Evolutionary conservation across 768 basidiomycete genomes (phyloP).

Genomic region (Kwoniella shandongensis): DNA sequence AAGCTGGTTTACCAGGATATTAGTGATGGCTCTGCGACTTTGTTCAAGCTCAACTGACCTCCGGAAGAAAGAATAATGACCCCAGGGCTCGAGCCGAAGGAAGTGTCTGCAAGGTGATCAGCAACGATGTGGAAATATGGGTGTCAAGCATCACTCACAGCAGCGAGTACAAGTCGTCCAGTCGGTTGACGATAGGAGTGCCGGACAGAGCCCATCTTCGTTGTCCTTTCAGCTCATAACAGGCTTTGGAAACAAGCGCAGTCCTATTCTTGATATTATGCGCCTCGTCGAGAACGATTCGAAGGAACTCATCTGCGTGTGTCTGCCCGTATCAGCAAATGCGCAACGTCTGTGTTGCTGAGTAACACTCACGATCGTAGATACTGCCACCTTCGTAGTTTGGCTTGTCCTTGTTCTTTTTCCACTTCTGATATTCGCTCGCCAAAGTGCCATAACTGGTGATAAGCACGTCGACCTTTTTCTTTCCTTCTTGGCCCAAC

Average conservation of each 20-base stretch:
- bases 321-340: background rate
- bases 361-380: conserved; percentile 50
- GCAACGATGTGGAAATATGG: conserved; percentile 54
- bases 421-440: conserved; percentile 67
- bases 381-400: conserved; percentile 62
- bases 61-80: conserved; percentile 66
- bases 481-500: conserved; percentile 60
- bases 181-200: conserved; percentile 92
- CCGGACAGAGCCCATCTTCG: conserved; percentile 90
- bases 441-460: conserved; percentile 88
- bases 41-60: conserved; percentile 59
- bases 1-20: conserved; percentile 62
- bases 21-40: background rate
- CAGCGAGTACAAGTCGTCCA: conserved; percentile 87
- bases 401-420: conserved; percentile 59
- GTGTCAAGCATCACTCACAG: conserved; percentile 52
- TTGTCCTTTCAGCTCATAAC: conserved; percentile 75
- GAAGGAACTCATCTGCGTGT: conserved; percentile 43
- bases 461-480: conserved; percentile 70
- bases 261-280: conserved; percentile 89
- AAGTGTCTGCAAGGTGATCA: conserved; percentile 41
- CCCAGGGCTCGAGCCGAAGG: conserved; percentile 54
- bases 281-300: conserved; percentile 69
- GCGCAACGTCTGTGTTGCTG: no score
- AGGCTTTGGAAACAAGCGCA: conserved; percentile 57